Evolutionary conservation across 2,329 filamentous ascomycete species (phyloP).

Genomic region (Xylariaceae sp.): DNA sequence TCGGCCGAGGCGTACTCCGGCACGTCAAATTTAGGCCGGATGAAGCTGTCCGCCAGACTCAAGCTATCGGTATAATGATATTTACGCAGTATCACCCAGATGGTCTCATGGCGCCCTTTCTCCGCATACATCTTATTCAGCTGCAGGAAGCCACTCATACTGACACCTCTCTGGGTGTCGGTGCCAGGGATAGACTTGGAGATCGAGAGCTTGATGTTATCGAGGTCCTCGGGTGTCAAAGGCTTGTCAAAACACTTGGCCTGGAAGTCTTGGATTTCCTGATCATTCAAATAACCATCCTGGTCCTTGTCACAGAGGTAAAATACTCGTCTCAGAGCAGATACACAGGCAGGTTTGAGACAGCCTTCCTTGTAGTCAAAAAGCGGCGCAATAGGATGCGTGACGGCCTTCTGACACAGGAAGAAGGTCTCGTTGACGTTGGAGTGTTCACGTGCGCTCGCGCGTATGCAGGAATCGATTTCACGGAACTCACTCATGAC

Average conservation of each 20-base stretch:
- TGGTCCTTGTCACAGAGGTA: constrained; percentile 96
- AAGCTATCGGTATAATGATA: constrained; percentile 96
- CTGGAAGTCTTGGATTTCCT: constrained; percentile 89
- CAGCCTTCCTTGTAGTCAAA: constrained; percentile 92
- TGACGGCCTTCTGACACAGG: constrained; percentile 95
- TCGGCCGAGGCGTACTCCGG: constrained; percentile 89
- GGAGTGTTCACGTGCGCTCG: constrained; percentile 83
- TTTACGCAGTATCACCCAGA: constrained; percentile 93
- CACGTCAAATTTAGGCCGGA: constrained; percentile 91
- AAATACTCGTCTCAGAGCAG: constrained; percentile 84
- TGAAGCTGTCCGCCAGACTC: constrained; percentile 82
- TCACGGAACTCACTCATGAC: constrained; percentile 99
- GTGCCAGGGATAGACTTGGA: constrained; percentile 60
- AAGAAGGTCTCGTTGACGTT: constrained; percentile 98
- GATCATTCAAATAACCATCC: constrained; percentile 84
- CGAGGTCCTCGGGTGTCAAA: constrained; percentile 71
- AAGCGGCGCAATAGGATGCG: constrained; percentile 89
- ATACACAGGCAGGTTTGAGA: constrained; percentile 82
- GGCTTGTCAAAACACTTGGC: constrained; percentile 87
- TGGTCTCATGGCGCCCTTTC: constrained; percentile 94
- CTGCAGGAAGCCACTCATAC: constrained; percentile 76
- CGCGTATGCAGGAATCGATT: constrained; percentile 95
- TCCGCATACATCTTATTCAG: constrained; percentile 96
- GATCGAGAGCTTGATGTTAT: constrained; percentile 87
- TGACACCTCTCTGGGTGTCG: constrained; percentile 65